A percentile compares a stretch with the other conserved stretches of the same genome.
These are phyloP conservation scores for Camillea tinctor DNA, from an alignment of 2,329 filamentous ascomycete species.

Conservation along the genomic window DNA sequence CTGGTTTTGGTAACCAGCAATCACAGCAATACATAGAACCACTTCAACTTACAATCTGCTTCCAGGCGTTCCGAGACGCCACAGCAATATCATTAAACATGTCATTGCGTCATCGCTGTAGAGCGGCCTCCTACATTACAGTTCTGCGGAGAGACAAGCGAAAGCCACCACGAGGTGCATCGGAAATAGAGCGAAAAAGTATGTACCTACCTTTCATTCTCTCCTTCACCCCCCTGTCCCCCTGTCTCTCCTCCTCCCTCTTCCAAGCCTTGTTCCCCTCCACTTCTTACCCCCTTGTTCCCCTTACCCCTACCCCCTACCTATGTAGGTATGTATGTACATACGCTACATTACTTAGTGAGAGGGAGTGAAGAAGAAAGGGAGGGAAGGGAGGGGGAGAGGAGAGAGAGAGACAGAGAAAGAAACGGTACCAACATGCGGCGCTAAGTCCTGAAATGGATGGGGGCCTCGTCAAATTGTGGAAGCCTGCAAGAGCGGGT, in stretches of 20 bases:
- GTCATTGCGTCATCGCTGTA: constrained; percentile 23
- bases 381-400: background rate
- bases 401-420: background rate
- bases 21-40: background rate
- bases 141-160: background rate
- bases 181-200: constrained; percentile 17
- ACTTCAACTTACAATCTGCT: no score
- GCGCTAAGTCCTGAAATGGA: background rate
- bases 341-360: no score
- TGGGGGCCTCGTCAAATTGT: constrained; percentile 15
- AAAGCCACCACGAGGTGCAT: constrained; percentile 5
- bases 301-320: no score
- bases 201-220: background rate
- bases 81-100: constrained; percentile 6
- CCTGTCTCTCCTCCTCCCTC: no score
- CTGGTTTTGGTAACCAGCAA: background rate
- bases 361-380: no score
- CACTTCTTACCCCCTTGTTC: no score
- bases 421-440: constrained; percentile 6
- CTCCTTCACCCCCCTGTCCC: background rate
- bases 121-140: constrained; percentile 6
- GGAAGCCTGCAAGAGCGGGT: constrained; percentile 41
- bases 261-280: no score
- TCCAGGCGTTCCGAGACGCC: background rate
- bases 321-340: no score